Conservation (phyloP, 768 basidiomycete species). For the Lentinula raphanica region DNA sequence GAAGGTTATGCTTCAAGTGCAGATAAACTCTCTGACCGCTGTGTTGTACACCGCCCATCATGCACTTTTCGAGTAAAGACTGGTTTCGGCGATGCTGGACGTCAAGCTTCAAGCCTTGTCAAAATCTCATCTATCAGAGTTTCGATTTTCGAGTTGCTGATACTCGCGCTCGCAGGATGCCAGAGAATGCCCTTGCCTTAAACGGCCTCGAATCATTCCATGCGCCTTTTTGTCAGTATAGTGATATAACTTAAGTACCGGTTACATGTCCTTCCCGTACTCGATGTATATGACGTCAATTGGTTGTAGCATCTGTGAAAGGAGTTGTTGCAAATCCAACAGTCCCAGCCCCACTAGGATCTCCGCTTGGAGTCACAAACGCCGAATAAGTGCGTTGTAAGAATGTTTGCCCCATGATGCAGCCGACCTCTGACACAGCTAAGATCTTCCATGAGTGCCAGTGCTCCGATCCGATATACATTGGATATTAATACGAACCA, state of each 20-base stretch:
- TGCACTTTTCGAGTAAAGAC: too few relatives aligned
- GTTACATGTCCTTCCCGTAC: background rate
- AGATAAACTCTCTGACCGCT: too few relatives aligned
- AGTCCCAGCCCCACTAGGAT: background rate
- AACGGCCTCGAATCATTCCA: too few relatives aligned
- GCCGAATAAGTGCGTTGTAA: conserved; percentile 39
- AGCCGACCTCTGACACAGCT: conserved; percentile 31
- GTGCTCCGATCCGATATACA: background rate
- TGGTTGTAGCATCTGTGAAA: background rate
- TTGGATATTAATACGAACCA: conserved; percentile 21
- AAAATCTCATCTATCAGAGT: too few relatives aligned
- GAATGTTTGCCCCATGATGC: conserved; percentile 27
- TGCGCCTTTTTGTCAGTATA: too few relatives aligned
- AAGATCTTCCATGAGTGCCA: background rate
- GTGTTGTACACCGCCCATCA: too few relatives aligned
- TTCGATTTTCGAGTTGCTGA: too few relatives aligned
- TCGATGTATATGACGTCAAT: background rate
- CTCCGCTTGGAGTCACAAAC: conserved; percentile 47
- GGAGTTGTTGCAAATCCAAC: background rate
- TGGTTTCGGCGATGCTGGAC: too few relatives aligned
- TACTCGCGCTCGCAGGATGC: too few relatives aligned
- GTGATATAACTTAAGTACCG: background rate
- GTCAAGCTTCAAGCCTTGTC: too few relatives aligned
- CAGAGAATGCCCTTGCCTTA: too few relatives aligned
- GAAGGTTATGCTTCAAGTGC: too few relatives aligned